phyloP scores from a whole-genome alignment of 2,329 filamentous ascomycete species.

The Peltaster fructicola region DNA sequence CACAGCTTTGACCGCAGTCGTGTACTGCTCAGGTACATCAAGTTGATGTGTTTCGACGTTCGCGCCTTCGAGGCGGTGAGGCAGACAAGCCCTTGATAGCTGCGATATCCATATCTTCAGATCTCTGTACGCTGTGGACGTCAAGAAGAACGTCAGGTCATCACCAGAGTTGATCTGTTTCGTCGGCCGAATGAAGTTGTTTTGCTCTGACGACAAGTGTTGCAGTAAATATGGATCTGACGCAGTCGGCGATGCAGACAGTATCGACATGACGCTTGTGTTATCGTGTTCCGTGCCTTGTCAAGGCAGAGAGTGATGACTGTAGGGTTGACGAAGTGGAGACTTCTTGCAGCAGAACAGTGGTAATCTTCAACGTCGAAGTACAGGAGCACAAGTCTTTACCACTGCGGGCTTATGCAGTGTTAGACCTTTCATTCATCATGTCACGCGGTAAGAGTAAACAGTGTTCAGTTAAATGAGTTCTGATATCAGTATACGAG shows the following conservation, averaged over 20 bases:
- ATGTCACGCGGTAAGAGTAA: too few species aligned
- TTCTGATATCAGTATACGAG: too few species aligned
- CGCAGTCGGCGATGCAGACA: slow-evolving; percentile 4
- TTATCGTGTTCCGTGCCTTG: slow-evolving; percentile 2
- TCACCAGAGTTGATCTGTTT: slow-evolving; percentile 75
- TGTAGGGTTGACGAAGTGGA: too few species aligned
- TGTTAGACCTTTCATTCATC: too few species aligned
- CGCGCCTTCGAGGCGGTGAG: slow-evolving; percentile 22
- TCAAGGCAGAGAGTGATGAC: slow-evolving; percentile 1
- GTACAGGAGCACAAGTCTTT: too few species aligned
- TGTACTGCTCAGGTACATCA: slow-evolving; percentile 36
- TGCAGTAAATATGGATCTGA: too few species aligned
- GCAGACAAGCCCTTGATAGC: slow-evolving; percentile 74
- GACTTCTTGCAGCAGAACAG: too few species aligned
- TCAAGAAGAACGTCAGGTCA: slow-evolving; percentile 67
- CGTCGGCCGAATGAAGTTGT: slow-evolving; percentile 44
- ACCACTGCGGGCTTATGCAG: too few species aligned
- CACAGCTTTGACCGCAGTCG: slow-evolving; percentile 44
- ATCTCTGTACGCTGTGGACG: slow-evolving; percentile 67
- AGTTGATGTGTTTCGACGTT: too few species aligned
- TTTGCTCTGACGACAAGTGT: slow-evolving; percentile 6
- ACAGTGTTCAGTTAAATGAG: too few species aligned
- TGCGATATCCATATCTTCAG: slow-evolving; percentile 78
- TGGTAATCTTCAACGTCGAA: too few species aligned
- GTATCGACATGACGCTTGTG: too few species aligned